These are phyloP conservation scores for Myriangium duriaei DNA, from an alignment of 2,329 filamentous ascomycete genomes.

Conservation along the genomic window DNA sequence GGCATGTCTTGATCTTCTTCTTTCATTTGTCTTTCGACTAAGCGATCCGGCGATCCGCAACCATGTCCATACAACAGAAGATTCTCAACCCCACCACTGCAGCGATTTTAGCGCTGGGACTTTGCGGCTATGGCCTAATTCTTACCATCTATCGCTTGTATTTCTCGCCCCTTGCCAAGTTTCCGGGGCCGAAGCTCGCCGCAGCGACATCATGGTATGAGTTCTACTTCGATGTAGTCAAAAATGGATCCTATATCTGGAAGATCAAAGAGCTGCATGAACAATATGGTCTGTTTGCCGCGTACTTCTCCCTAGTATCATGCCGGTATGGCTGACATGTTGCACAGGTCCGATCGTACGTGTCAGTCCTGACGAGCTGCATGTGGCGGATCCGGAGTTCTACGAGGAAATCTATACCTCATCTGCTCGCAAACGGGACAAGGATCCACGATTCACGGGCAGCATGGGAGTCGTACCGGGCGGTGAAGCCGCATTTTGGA, in stretches of 20 bases:
- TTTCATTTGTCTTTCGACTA: too few relatives aligned
- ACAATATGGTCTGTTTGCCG: conserved; percentile 18
- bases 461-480: conserved; percentile 7
- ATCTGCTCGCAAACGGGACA: conserved; percentile 14
- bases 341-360: conserved; percentile 8
- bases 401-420: conserved; percentile 16
- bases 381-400: conserved; percentile 30
- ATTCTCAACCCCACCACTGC: too few relatives aligned
- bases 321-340: too few relatives aligned
- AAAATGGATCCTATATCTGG: conserved; percentile 16
- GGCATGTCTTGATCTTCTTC: too few relatives aligned
- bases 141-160: conserved; percentile 16
- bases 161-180: conserved; percentile 17
- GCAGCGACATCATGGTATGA: conserved; percentile 19
- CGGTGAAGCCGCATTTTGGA: conserved; percentile 18
- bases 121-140: conserved; percentile 13
- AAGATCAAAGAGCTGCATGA: conserved; percentile 19
- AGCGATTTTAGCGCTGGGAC: too few relatives aligned
- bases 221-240: conserved; percentile 19
- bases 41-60: too few relatives aligned
- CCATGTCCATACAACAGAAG: too few relatives aligned
- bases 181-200: conserved; percentile 20
- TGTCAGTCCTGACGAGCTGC: conserved; percentile 31
- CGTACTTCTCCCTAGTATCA: not conserved
- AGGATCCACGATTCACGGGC: conserved; percentile 3